Base-by-base conservation (phyloP, 352 stramenopile species). In the Pythium utonaiense region DNA sequence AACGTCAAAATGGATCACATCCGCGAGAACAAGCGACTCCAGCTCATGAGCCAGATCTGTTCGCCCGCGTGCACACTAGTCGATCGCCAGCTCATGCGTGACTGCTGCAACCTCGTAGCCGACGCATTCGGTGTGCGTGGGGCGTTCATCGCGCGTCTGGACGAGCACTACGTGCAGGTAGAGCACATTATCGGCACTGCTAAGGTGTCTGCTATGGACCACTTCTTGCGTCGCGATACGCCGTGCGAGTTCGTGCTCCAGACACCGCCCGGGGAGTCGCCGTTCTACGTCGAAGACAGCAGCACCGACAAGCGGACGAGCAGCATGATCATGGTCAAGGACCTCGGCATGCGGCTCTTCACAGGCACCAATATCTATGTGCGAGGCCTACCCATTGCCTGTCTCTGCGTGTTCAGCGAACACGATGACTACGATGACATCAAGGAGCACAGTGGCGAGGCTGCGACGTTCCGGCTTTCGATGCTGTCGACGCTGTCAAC, bases 171-270 rank as follows among this genome's bases (percentile, higher is more conserved):
- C 42, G 66, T 85, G 9, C 48, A 74, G 41, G 73, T 89, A n/a
- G 77, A 89, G 34, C 75, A 86, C 28, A 54, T 67, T 3, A 51
- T 83, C 22, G 77, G 77, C 13, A 66, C 77, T 22, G 58, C 70
- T 33, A 53, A 73, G 27, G 25, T 78, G 14, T 53, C 28, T 22
- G 30, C 60, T 30, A 65, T 67, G 25, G 64, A 75, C 19, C 57
- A 62, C 27, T 77, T 79, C 48, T 56, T 80, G 55, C 71, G 78
- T 3, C 52, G 67, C 1, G 73, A 86, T 28, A 83, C 75, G 9
- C 62, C 81, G 24, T 86, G 77, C 42, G 77, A 89, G 59, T 84
- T 79, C 36, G 75, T 89, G 34, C 57, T 89, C 25, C 72, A 74
- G 33, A 74, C 81, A 52, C 71, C 74, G 27, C 36, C 54, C 8